A percentile compares a stretch with the other conserved stretches of the same genome.
Conservation (phyloP, 495 filamentous ascomycete species). For the Parathielavia appendiculata region DNA sequence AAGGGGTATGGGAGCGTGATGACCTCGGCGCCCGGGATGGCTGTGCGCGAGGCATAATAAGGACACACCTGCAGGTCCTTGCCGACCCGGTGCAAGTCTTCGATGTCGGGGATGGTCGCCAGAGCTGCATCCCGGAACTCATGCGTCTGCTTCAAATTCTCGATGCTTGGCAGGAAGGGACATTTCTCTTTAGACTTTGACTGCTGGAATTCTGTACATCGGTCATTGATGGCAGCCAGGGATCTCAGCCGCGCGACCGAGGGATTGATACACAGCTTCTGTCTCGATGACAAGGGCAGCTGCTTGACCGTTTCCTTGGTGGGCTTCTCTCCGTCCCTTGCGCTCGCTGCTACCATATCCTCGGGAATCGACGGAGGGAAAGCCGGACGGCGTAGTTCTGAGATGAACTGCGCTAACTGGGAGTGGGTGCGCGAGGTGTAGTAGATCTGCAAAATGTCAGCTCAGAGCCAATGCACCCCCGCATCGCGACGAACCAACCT, state of each 20-base stretch:
- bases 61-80: conserved; percentile 80
- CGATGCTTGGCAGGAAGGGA: conserved; percentile 69
- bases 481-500: conserved; percentile 36
- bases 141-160: conserved; percentile 63
- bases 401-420: conserved; percentile 88
- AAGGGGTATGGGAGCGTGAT: conserved; percentile 91
- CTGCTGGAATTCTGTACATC: conserved; percentile 89
- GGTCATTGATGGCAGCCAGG: conserved; percentile 84
- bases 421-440: conserved; percentile 96
- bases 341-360: conserved; percentile 22
- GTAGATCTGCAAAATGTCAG: conserved; percentile 55
- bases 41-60: conserved; percentile 86
- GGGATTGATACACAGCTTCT: conserved; percentile 89
- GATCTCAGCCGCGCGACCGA: conserved; percentile 66
- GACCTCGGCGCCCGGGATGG: conserved; percentile 83
- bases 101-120: conserved; percentile 85
- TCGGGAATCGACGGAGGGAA: conserved; percentile 56
- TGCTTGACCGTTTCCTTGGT: conserved; percentile 70
- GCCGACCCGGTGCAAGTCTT: conserved; percentile 77
- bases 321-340: conserved; percentile 25
- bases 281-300: conserved; percentile 81
- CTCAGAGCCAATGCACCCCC: not conserved
- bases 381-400: conserved; percentile 75
- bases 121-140: conserved; percentile 85
- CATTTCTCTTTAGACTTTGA: conserved; percentile 67